Conservation (phyloP, 2,329 filamentous ascomycete species). For the Bipolaris bicolor region DNA sequence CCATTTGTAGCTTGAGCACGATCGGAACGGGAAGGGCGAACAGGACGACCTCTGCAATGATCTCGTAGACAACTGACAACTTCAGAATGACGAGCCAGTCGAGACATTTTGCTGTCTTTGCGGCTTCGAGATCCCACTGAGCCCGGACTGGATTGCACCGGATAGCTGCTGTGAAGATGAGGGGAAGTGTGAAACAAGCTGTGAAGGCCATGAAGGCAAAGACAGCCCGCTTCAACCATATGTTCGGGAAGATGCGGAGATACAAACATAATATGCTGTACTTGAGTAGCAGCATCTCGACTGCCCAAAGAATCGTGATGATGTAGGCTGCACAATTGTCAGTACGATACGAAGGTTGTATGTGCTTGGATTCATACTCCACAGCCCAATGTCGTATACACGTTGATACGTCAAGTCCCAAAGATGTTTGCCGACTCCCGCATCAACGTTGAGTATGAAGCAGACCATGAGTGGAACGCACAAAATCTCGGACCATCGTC, state of each 20-base stretch:
- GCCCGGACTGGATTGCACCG: slow-evolving; percentile 3
- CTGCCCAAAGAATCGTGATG: slow-evolving; percentile 3
- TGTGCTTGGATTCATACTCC: slow-evolving; percentile 2
- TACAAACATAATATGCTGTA: slow-evolving; percentile 11
- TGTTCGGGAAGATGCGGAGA: slow-evolving; percentile 8
- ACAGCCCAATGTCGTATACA: slow-evolving; percentile 1
- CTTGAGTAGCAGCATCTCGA: slow-evolving; percentile 6
- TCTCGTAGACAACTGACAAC: slow-evolving; percentile 4
- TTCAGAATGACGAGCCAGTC: slow-evolving; percentile 7
- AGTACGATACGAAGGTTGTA: not conserved
- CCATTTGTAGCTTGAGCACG: slow-evolving; percentile 9
- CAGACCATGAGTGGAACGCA: slow-evolving; percentile 3
- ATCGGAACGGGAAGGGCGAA: slow-evolving; percentile 9
- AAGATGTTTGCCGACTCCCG: slow-evolving; percentile 5
- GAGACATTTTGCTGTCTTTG: slow-evolving; percentile 5
- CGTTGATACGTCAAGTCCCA: slow-evolving; percentile 12
- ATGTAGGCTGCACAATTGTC: slow-evolving; percentile 3
- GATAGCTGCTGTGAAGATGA: slow-evolving; percentile 3
- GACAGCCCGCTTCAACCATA: slow-evolving; percentile 9
- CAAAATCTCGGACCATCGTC: slow-evolving; percentile 2
- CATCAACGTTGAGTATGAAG: not conserved
- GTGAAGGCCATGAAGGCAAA: slow-evolving; percentile 9
- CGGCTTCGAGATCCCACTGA: slow-evolving; percentile 6
- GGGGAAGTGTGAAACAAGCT: slow-evolving; percentile 6
- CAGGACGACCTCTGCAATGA: slow-evolving; percentile 5